Percentiles rank a stretch among this genome's conserved stretches.
phyloP scores from a whole-genome alignment of 176 grass and related monocot genomes.

The Bromus sterilis region DNA sequence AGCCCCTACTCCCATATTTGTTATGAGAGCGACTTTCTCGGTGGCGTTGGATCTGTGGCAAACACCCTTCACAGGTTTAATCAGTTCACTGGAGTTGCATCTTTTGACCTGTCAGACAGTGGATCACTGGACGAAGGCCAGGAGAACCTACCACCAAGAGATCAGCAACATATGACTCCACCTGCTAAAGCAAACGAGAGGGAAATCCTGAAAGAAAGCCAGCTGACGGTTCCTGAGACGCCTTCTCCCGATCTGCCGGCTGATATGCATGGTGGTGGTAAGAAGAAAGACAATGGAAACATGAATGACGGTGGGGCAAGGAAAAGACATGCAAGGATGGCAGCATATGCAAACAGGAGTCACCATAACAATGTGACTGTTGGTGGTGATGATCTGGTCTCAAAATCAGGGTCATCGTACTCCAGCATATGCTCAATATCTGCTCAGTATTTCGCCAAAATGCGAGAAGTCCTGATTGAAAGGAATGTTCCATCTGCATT shows the following conservation, averaged over 20 bases:
- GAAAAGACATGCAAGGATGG: constrained; percentile 80
- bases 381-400: constrained; percentile 51
- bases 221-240: constrained; percentile 91
- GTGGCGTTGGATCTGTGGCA: constrained; percentile 31
- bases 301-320: constrained; percentile 58
- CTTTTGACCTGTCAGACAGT: constrained; percentile 71
- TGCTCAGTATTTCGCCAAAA: constrained; percentile 83
- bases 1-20: constrained; percentile 89
- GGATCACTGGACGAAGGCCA: constrained; percentile 47
- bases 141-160: constrained; percentile 82
- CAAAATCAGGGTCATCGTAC: constrained; percentile 74
- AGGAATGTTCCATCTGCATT: constrained; percentile 83
- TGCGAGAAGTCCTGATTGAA: constrained; percentile 86
- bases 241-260: constrained; percentile 89
- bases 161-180: constrained; percentile 75
- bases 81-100: constrained; percentile 45
- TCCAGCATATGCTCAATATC: constrained; percentile 79
- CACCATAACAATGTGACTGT: constrained; percentile 47
- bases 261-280: constrained; percentile 57
- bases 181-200: constrained; percentile 67
- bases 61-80: constrained; percentile 53
- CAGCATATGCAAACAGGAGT: constrained; percentile 47
- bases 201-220: constrained; percentile 73
- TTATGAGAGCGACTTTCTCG: constrained; percentile 55
- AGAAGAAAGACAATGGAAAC: constrained; percentile 85